Evolutionary conservation across 2,329 filamentous ascomycete species (phyloP).

Genomic region (Trichoderma koningiopsis): DNA sequence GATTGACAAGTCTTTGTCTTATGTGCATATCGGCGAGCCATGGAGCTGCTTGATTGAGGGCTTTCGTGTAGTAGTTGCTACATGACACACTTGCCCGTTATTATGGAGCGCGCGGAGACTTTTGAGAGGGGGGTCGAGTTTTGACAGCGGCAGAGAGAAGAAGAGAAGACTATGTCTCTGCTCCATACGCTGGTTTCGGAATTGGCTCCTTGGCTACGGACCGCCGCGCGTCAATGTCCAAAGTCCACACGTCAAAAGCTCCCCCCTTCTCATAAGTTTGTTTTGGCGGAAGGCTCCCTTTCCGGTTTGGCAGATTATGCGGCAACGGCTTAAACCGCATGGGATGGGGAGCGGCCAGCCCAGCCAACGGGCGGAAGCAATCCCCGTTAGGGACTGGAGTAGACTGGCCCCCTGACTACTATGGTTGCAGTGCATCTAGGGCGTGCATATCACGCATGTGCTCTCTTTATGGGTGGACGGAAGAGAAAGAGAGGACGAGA

Average conservation of each 20-base stretch:
- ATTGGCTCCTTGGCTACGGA: neutral
- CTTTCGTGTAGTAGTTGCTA: neutral
- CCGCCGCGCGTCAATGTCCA: neutral
- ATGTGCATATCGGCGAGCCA: slow-evolving; percentile 8
- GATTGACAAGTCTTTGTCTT: neutral
- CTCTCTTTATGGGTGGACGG: neutral
- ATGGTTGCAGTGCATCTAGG: neutral
- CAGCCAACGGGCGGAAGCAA: neutral
- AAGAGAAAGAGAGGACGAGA: neutral
- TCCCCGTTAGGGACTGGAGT: neutral
- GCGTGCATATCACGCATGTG: neutral
- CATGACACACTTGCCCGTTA: neutral
- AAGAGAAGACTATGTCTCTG: neutral
- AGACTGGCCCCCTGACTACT: neutral
- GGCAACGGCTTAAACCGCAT: neutral
- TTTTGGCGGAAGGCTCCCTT: neutral
- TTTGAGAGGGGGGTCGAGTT: neutral
- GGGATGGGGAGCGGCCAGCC: neutral
- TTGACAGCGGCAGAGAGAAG: neutral
- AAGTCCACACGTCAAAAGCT: neutral
- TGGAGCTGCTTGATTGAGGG: slow-evolving; percentile 11
- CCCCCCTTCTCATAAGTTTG: neutral
- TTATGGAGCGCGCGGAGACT: neutral
- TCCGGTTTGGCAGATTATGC: neutral
- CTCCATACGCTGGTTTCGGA: neutral